phyloP scores from a whole-genome alignment of 2,329 filamentous ascomycete species.

The Xylaria sp. region DNA sequence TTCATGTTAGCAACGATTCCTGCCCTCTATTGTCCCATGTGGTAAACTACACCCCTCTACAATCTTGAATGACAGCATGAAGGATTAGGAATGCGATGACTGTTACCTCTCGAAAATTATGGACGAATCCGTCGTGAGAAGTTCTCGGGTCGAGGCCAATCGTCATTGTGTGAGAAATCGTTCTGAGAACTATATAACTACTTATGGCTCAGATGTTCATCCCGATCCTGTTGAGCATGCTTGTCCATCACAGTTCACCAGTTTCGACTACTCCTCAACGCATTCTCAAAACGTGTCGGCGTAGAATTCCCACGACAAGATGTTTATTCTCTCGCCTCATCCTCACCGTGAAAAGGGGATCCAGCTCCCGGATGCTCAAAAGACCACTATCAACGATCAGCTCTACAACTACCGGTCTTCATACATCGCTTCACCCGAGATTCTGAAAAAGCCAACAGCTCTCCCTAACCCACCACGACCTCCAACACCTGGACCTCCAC shows the following conservation, averaged over 20 bases:
- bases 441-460: slow-evolving; percentile 10
- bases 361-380: background rate
- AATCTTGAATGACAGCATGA: slow-evolving; percentile 29
- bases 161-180: slow-evolving; percentile 27
- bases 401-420: background rate
- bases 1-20: slow-evolving; percentile 19
- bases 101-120: slow-evolving; percentile 39
- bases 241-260: slow-evolving; percentile 20
- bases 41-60: slow-evolving; percentile 34
- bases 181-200: slow-evolving; percentile 41
- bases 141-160: slow-evolving; percentile 26
- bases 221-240: slow-evolving; percentile 18
- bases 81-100: slow-evolving; percentile 34
- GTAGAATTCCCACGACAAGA: slow-evolving; percentile 15
- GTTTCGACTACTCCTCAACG: slow-evolving; percentile 16
- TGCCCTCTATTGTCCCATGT: slow-evolving; percentile 13
- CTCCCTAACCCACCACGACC: slow-evolving; percentile 45
- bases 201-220: slow-evolving; percentile 25
- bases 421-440: slow-evolving; percentile 5
- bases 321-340: slow-evolving; percentile 21
- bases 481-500: slow-evolving; percentile 45
- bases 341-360: background rate
- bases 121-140: slow-evolving; percentile 39
- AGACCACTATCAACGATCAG: slow-evolving; percentile 5
- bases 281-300: background rate